A percentile compares a stretch with the other conserved stretches of the same genome.
These are phyloP conservation scores for Prinsepia uniflora DNA, from an alignment of 306 rosid species.

Conservation along the genomic window DNA sequence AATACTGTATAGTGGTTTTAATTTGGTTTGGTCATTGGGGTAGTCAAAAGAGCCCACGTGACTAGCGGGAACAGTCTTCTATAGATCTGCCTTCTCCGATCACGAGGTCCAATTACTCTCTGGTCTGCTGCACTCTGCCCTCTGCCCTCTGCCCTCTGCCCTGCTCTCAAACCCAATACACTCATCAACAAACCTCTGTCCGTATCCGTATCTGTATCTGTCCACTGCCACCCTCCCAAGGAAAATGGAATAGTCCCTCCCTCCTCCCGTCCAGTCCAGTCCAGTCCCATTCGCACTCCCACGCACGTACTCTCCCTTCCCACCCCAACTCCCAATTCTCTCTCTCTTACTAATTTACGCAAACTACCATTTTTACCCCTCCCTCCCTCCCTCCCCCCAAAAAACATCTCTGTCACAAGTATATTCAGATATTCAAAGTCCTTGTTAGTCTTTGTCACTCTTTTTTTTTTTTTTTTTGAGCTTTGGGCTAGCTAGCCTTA, in stretches of 20 bases:
- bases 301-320: not conserved
- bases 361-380: constrained; percentile 8
- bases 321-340: not conserved
- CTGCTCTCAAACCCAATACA: constrained; percentile 44
- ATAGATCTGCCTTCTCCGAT: constrained; percentile 97
- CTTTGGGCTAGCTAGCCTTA: not conserved
- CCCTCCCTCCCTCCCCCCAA: not conserved
- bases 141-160: not conserved
- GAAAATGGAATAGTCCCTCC: constrained; percentile 62
- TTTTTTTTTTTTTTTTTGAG: not conserved
- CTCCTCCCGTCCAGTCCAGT: constrained; percentile 24
- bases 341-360: not conserved
- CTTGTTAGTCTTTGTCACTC: constrained; percentile 15
- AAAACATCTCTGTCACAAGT: not conserved
- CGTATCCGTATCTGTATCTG: constrained; percentile 72
- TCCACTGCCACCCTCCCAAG: constrained; percentile 76
- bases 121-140: not conserved
- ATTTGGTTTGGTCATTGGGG: constrained; percentile 37
- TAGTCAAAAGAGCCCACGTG: constrained; percentile 95
- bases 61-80: constrained; percentile 91
- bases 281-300: constrained; percentile 29
- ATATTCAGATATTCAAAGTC: constrained; percentile 2
- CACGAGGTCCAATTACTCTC: constrained; percentile 65
- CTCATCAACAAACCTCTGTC: constrained; percentile 69
- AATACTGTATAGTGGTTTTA: not conserved